A percentile compares a stretch with the other conserved stretches of the same genome.
phyloP scores from a whole-genome alignment of 2,329 filamentous ascomycete genomes.

The Diaporthe australafricana region DNA sequence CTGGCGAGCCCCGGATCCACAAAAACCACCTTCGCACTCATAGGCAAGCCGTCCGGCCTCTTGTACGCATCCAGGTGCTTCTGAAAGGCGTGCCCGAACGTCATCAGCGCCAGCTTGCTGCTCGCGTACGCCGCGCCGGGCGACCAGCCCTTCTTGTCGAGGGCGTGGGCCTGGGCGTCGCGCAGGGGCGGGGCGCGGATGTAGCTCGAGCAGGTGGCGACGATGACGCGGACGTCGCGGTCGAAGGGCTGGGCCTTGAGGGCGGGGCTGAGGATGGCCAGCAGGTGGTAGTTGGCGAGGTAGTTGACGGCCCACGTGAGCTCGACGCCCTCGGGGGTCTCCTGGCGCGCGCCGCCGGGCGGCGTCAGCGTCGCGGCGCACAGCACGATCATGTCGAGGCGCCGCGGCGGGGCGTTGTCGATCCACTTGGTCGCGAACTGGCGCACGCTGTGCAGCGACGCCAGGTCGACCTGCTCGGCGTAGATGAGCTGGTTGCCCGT shows the following conservation, averaged over 20 bases:
- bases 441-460: conserved; percentile 89
- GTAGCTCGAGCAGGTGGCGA: conserved; percentile 90
- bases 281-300: conserved; percentile 92
- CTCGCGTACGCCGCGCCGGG: conserved; percentile 70
- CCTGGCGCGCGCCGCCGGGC: conserved; percentile 66
- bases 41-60: conserved; percentile 84
- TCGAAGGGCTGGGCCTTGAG: conserved; percentile 92
- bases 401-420: conserved; percentile 89
- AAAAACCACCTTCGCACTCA: conserved; percentile 85
- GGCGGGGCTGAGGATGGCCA: conserved; percentile 91
- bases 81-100: conserved; percentile 91
- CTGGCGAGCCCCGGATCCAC: conserved; percentile 88
- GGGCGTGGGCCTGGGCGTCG: conserved; percentile 55
- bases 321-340: conserved; percentile 85
- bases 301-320: conserved; percentile 96
- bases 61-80: conserved; percentile 89
- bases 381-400: conserved; percentile 90
- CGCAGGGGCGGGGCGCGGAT: conserved; percentile 78
- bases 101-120: conserved; percentile 84
- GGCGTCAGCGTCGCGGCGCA: conserved; percentile 85
- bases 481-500: conserved; percentile 91
- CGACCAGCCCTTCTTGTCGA: conserved; percentile 64
- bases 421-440: conserved; percentile 98
- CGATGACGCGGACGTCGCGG: conserved; percentile 88
- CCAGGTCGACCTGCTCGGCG: conserved; percentile 92